A percentile compares a stretch with the other conserved stretches of the same genome.
Conservation (phyloP, 139 green algal genomes). For the Marvania coccoides region DNA sequence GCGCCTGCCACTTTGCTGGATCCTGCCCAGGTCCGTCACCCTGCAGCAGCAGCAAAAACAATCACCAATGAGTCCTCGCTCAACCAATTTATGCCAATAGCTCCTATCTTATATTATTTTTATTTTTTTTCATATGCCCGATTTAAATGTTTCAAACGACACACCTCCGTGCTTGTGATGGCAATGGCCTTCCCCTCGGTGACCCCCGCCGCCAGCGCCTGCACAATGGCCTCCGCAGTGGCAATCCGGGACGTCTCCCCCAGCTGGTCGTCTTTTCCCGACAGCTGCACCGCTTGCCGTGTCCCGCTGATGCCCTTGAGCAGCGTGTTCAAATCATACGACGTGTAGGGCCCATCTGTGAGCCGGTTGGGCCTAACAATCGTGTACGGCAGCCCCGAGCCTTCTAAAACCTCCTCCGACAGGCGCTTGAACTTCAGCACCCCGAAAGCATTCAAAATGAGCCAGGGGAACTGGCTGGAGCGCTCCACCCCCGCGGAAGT, state of each 20-base stretch:
- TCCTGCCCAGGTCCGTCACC: slow-evolving; percentile 61
- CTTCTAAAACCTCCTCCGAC: slow-evolving; percentile 58
- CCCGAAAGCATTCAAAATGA: slow-evolving; percentile 89
- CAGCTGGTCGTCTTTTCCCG: slow-evolving; percentile 44
- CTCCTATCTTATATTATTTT: too few species aligned
- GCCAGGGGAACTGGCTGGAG: slow-evolving; percentile 55
- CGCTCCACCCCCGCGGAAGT: slow-evolving; percentile 83
- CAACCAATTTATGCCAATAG: too few species aligned
- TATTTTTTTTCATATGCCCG: too few species aligned
- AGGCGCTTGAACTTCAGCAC: slow-evolving; percentile 89
- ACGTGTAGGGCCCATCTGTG: slow-evolving; percentile 96
- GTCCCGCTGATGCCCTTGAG: slow-evolving; percentile 53
- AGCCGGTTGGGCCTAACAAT: slow-evolving; percentile 84
- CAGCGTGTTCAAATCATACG: slow-evolving; percentile 96
- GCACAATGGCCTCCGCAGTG: slow-evolving; percentile 67
- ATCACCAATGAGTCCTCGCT: too few species aligned
- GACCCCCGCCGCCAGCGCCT: slow-evolving; percentile 35
- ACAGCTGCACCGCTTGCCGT: slow-evolving; percentile 41
- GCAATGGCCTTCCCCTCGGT: slow-evolving; percentile 41
- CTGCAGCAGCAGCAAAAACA: too few species aligned
- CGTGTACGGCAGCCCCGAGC: slow-evolving; percentile 78
- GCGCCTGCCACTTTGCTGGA: slow-evolving; percentile 34
- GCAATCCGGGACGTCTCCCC: slow-evolving; percentile 71
- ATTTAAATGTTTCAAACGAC: too few species aligned
- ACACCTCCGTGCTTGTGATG: slow-evolving; percentile 46